These are phyloP conservation scores for Pholiota adiposa DNA, from an alignment of 1,284 basidiomycete species.

Conservation along the genomic window DNA sequence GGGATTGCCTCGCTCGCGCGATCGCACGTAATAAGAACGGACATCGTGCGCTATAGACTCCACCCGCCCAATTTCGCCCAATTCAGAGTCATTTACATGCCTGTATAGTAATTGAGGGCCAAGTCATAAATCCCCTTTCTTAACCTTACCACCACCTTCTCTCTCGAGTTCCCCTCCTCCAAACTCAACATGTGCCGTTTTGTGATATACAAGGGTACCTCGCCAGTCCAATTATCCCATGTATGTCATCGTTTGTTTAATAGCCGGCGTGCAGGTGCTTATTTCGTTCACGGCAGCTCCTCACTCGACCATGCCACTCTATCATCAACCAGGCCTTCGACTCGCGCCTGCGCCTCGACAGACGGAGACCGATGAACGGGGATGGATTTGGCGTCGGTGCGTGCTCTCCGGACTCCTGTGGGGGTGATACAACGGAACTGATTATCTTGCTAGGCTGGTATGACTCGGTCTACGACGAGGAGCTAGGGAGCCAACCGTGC, in stretches of 20 bases:
- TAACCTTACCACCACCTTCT: constrained; percentile 1
- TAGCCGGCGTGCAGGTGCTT: not conserved
- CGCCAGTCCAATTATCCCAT: constrained; percentile 87
- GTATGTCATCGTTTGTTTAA: constrained; percentile 40
- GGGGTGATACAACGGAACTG: not conserved
- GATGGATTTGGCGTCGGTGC: constrained; percentile 96
- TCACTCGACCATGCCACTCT: constrained; percentile 91
- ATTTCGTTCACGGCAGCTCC: constrained; percentile 50
- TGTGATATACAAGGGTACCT: constrained; percentile 90
- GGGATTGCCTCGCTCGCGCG: constrained; percentile 27
- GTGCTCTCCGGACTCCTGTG: constrained; percentile 34
- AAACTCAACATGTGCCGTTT: constrained; percentile 75
- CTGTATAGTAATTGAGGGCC: not conserved
- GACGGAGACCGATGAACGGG: constrained; percentile 86
- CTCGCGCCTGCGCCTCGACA: constrained; percentile 83
- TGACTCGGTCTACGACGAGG: constrained; percentile 78
- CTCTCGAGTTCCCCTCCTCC: not conserved
- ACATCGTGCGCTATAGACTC: constrained; percentile 12
- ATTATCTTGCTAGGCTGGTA: constrained; percentile 70
- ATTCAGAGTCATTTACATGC: constrained; percentile 3
- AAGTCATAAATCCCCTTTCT: constrained; percentile 6
- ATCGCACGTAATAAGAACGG: constrained; percentile 37
- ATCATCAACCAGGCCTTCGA: constrained; percentile 97
- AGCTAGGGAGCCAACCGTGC: constrained; percentile 86
- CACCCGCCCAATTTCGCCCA: not conserved